Conservation (phyloP, 805 yeast genomes). For the Cyberlindnera maclurae region DNA sequence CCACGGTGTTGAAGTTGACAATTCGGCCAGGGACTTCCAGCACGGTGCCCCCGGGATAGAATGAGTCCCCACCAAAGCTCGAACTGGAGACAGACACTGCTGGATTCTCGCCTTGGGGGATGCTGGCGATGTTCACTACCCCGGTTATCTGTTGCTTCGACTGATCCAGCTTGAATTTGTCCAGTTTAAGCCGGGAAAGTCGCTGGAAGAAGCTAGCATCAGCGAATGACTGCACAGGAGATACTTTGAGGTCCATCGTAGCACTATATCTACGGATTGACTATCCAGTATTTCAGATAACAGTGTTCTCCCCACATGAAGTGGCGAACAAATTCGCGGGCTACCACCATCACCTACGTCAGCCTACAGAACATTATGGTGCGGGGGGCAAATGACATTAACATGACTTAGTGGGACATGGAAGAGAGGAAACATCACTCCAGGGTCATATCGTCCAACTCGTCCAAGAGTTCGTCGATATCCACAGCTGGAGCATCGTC, state of each 20-base stretch:
- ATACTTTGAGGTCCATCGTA: slow-evolving; percentile 20
- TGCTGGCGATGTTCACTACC: slow-evolving; percentile 24
- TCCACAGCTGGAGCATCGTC: slow-evolving; percentile 69
- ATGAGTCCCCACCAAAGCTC: slow-evolving; percentile 25
- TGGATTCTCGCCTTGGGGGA: slow-evolving; percentile 26
- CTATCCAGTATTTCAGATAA: too few relatives aligned
- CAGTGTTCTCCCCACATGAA: too few relatives aligned
- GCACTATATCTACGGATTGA: too few relatives aligned
- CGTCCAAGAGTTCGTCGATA: slow-evolving; percentile 90
- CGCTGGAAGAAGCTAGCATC: slow-evolving; percentile 84
- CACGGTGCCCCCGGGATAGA: slow-evolving; percentile 10
- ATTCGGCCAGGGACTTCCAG: slow-evolving; percentile 33
- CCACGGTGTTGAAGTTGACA: slow-evolving; percentile 72
- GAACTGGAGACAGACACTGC: slow-evolving; percentile 18
- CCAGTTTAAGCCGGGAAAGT: slow-evolving; percentile 66
- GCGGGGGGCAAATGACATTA: neutral
- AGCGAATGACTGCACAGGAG: slow-evolving; percentile 60
- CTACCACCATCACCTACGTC: too few relatives aligned
- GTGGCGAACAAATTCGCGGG: too few relatives aligned
- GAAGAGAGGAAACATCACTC: slow-evolving; percentile 34
- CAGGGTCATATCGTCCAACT: slow-evolving; percentile 86
- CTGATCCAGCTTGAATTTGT: slow-evolving; percentile 52
- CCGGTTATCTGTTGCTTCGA: slow-evolving; percentile 23
- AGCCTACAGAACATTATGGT: too few relatives aligned
- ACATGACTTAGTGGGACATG: too few relatives aligned